Conservation (phyloP, 1,284 basidiomycete species). For the Coriolopsis trogii region DNA sequence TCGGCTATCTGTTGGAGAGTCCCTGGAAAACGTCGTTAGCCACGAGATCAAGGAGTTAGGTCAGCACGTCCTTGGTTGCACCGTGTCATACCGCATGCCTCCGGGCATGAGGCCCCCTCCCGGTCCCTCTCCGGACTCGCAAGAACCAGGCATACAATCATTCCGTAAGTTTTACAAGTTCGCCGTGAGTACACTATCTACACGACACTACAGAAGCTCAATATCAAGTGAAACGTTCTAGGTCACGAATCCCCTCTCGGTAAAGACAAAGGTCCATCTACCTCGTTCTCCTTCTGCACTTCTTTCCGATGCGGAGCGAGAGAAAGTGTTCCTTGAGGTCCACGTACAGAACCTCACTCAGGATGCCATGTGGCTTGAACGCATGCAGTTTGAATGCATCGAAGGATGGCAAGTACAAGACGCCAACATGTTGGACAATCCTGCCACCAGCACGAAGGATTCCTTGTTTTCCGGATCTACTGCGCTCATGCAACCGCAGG, state of each 20-base stretch:
- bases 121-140: conserved; percentile 47
- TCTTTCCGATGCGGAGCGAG: conserved; percentile 61
- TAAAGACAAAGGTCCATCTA: conserved; percentile 86
- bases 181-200: conserved; percentile 53
- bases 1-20: conserved; percentile 53
- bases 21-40: conserved; percentile 65
- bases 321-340: conserved; percentile 85
- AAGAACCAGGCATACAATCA: conserved; percentile 65
- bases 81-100: conserved; percentile 71
- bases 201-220: neutral
- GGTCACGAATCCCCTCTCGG: conserved; percentile 79
- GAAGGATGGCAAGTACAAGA: conserved; percentile 71
- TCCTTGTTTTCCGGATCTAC: conserved; percentile 62
- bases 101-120: conserved; percentile 51
- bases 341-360: conserved; percentile 86
- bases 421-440: conserved; percentile 42
- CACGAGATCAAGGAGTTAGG: conserved; percentile 86
- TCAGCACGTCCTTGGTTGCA: conserved; percentile 80
- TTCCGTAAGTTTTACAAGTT: conserved; percentile 92
- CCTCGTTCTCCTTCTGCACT: conserved; percentile 73
- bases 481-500: conserved; percentile 78
- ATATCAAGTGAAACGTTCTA: conserved; percentile 1
- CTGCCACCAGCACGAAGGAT: conserved; percentile 31
- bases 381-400: conserved; percentile 72
- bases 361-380: conserved; percentile 77